Base-by-base conservation (phyloP, 2,329 filamentous ascomycete species). In the Botrytis sinoallii region DNA sequence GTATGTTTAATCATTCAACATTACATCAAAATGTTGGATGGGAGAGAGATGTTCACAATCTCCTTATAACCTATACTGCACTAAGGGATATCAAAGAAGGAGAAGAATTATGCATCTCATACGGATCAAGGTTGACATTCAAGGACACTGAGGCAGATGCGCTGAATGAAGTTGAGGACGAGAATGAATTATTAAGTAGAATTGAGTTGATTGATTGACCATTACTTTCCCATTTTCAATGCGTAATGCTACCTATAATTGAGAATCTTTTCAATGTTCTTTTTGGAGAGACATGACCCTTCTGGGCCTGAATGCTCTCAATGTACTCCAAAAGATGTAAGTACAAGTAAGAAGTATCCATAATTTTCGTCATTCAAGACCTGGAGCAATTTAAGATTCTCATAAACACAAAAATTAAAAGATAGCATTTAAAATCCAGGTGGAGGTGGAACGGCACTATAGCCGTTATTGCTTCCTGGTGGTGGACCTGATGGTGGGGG, bases 361-460 rank as follows among this genome's bases (percentile, higher is more conserved):
- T 72, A 72, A 55, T n/a, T 40, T 46, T 44, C 22, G 42, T 12
- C 52, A 32, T 18, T 35, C 20, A 46, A 52, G 2, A n/a, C 10
- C 52, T 38, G 9, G 18, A 60, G 20, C n/a, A 40, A 57, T 46
- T 46, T 18, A 29, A 66, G 20, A 72, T 59, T 20, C 4, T 10
- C 40, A 29, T 20, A 35, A 16, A 22, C 44, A 35, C 16, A 57
- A 20, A 38, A 35, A 40, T 25, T 20, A 29, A 42, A 5, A 67
- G 52, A 42, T n/a, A 59, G 61, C 38, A 20, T 71, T 80, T 75
- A 86, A 78, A 87, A 82, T 35, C 86, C 86, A 60, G 86, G 86
- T 42, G 86, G 86, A 42, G 86, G 86, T 57, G 86, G 86, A 40
- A 87, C 91, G 78, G 90, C 86, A 78, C 88, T 89, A 80, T 93